These are phyloP conservation scores for Smallanthus sonchifolius DNA, from an alignment of 129 eudicot species.

Conservation along the genomic window DNA sequence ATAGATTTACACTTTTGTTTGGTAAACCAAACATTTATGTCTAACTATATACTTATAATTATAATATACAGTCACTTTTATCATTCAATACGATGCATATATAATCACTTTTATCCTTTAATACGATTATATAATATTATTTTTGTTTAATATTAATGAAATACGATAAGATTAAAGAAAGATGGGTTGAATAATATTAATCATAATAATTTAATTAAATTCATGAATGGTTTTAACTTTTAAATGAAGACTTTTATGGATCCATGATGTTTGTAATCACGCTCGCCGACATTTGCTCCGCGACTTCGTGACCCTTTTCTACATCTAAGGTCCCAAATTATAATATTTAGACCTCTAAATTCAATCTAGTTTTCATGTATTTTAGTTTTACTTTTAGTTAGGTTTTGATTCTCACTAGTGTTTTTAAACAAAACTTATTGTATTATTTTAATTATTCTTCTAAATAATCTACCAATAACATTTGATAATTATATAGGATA, in stretches of 20 bases:
- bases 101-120: background rate
- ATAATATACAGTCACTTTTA: background rate
- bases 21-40: too few species aligned
- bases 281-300: conserved; percentile 19
- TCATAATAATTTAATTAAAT: background rate
- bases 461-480: too few species aligned
- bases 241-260: background rate
- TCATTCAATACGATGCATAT: background rate
- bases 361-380: too few species aligned
- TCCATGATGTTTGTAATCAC: conserved; percentile 3
- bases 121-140: background rate
- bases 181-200: background rate
- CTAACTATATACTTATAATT: background rate
- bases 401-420: too few species aligned
- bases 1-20: too few species aligned
- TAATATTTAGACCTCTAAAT: background rate
- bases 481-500: too few species aligned
- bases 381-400: too few species aligned
- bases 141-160: background rate
- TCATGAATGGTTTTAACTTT: background rate
- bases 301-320: background rate
- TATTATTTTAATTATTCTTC: too few species aligned
- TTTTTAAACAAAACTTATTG: too few species aligned
- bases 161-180: background rate
- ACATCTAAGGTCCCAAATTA: background rate